These are phyloP conservation scores for Trypanosoma congolense DNA, from an alignment of 208 protist genomes.

Conservation along the genomic window DNA sequence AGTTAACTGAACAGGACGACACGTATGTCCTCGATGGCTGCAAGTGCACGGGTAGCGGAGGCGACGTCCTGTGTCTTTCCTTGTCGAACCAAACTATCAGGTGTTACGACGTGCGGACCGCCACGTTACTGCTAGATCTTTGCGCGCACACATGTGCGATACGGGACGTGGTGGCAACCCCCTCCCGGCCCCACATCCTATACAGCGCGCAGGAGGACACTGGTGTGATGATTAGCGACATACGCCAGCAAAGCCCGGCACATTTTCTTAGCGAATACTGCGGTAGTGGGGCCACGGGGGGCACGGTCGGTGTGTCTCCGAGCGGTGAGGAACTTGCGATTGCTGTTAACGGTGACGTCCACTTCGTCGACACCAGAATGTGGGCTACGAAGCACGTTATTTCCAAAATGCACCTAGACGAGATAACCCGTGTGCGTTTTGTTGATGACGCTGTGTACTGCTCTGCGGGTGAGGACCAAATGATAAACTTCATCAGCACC, in stretches of 20 bases:
- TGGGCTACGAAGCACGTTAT: constrained; percentile 42
- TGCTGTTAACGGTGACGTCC: constrained; percentile 44
- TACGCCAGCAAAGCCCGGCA: constrained; percentile 34
- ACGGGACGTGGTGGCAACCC: constrained; percentile 42
- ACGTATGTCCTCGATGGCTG: constrained; percentile 71
- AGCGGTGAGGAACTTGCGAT: constrained; percentile 39
- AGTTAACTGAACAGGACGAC: constrained; percentile 37
- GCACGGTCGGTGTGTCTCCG: constrained; percentile 45
- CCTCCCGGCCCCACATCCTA: constrained; percentile 41
- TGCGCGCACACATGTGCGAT: constrained; percentile 62
- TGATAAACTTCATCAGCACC: constrained; percentile 77
- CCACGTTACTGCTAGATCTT: constrained; percentile 40
- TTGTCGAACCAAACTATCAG: constrained; percentile 53
- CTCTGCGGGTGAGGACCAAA: constrained; percentile 81
- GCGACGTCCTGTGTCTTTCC: constrained; percentile 46
- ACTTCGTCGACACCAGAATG: constrained; percentile 64
- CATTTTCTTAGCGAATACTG: constrained; percentile 70
- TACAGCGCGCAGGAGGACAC: constrained; percentile 75
- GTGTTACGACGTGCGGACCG: constrained; percentile 53
- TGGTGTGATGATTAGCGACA: constrained; percentile 75
- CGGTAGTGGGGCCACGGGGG: constrained; percentile 25
- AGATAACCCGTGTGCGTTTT: constrained; percentile 76
- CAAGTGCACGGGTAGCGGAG: constrained; percentile 34
- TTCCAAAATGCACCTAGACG: constrained; percentile 70
- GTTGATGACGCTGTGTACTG: constrained; percentile 54